Base-by-base conservation (phyloP, 1,284 basidiomycete species). In the Ceratobasidium sp. region DNA sequence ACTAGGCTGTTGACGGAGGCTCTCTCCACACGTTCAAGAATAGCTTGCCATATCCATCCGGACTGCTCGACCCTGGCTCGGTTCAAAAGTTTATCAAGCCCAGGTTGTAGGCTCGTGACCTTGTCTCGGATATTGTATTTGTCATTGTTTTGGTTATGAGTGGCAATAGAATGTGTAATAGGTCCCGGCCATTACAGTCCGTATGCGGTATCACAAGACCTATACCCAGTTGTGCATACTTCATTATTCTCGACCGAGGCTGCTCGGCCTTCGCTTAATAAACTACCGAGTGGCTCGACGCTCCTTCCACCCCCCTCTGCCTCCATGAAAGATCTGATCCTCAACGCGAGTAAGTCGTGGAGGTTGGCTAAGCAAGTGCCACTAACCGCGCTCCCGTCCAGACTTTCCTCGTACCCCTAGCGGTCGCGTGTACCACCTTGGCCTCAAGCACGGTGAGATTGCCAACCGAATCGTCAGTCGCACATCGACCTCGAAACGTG, bases 351-450 rank as follows among this genome's bases (percentile, higher is more conserved):
- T 90, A 83, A 79, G 89, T 86, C 49, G 25, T 61, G n/a, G 51
- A 37, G 7, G 8, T 34, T 34, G 56, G 29, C 7, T 22, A 0
- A 34, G 17, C 46, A 15, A 32, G 25, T 43, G 61, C 37, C 32
- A 59, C 61, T 68, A 68, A 66, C 46, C 51, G 22, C 32, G 29
- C 37, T 32, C 17, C 43, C 57, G 49, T 43, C 49, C 46, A 94
- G 92, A 94, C 84, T 92, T 93, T 81, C 92, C 92, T 76, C 88
- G 89, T 76, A 92, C 92, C 62, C 86, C 86, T 57, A 90, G 91
- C 82, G 87, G 88, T 69, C 89, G 91, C 77, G 91, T 93, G 68
- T 94, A 94, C 82, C 92, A 94, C 83, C 87, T 94, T n/a, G 92
- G 92, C 56, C 83, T 94, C 77, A 87, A 89, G 68, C 85, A 88